These are phyloP conservation scores for Candida multigemmis DNA, from an alignment of 805 yeast species.

Conservation along the genomic window DNA sequence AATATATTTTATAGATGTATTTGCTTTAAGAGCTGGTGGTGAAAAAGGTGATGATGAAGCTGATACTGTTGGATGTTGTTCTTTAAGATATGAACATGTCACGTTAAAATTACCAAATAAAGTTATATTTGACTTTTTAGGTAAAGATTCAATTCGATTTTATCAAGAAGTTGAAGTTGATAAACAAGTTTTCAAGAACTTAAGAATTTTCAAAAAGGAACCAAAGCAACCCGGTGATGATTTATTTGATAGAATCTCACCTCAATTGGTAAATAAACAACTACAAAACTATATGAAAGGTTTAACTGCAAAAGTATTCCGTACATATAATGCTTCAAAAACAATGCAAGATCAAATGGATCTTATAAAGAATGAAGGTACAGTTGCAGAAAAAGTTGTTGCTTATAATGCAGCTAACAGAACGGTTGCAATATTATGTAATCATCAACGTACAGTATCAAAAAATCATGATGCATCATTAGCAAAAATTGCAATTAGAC, in stretches of 20 bases:
- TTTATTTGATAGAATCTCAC: slow-evolving; percentile 83
- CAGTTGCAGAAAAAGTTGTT: slow-evolving; percentile 80
- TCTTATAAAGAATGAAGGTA: slow-evolving; percentile 75
- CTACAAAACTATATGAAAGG: slow-evolving; percentile 89
- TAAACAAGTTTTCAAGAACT: slow-evolving; percentile 82
- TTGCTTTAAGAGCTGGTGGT: slow-evolving; percentile 97
- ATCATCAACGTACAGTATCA: slow-evolving; percentile 89
- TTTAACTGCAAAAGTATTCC: slow-evolving; percentile 90
- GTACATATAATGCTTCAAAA: slow-evolving; percentile 93
- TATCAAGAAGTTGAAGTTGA: slow-evolving; percentile 92
- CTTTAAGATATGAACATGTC: slow-evolving; percentile 83
- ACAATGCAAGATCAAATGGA: slow-evolving; percentile 95
- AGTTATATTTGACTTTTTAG: slow-evolving; percentile 85
- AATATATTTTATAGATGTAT: slow-evolving; percentile 81
- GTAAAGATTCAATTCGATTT: slow-evolving; percentile 90
- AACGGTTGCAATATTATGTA: slow-evolving; percentile 91
- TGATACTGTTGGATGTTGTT: slow-evolving; percentile 97
- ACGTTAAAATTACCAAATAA: slow-evolving; percentile 77
- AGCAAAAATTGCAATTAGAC: slow-evolving; percentile 65
- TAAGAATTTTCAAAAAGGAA: slow-evolving; percentile 75
- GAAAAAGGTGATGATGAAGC: slow-evolving; percentile 97
- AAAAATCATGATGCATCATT: slow-evolving; percentile 78
- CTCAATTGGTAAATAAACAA: slow-evolving; percentile 73
- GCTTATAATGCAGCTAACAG: slow-evolving; percentile 91
- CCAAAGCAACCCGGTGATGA: slow-evolving; percentile 93